These are phyloP conservation scores for Lactarius trivialis DNA, from an alignment of 768 basidiomycete genomes.

Conservation along the genomic window DNA sequence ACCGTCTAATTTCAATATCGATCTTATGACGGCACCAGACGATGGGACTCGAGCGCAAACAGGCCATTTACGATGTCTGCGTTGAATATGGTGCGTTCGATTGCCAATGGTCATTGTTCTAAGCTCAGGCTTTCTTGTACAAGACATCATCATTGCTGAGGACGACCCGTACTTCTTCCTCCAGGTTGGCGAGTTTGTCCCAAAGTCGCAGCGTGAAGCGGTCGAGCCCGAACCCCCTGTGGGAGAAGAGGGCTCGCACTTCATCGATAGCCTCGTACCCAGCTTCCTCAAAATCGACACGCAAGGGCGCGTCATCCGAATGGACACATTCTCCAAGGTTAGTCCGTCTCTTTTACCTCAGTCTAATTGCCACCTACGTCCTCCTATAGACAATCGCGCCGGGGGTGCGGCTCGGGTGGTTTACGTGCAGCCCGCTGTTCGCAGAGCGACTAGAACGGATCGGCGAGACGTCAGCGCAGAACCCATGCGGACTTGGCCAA, in stretches of 20 bases:
- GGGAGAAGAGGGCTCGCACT: constrained; percentile 39
- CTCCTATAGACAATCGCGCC: constrained; percentile 64
- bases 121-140: neutral
- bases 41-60: constrained; percentile 57
- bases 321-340: constrained; percentile 81
- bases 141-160: constrained; percentile 73
- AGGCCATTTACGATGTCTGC: constrained; percentile 75
- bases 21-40: constrained; percentile 36
- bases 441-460: constrained; percentile 68
- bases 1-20: neutral
- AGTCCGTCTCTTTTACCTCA: neutral
- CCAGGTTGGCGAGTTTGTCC: no score
- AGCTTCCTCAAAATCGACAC: no score
- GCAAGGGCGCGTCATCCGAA: no score
- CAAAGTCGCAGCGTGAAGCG: constrained; percentile 28
- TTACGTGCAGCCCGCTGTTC: constrained; percentile 69
- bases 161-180: constrained; percentile 86
- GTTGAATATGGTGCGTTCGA: constrained; percentile 59
- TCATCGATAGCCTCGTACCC: no score
- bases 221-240: constrained; percentile 9
- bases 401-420: constrained; percentile 73
- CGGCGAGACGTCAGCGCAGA: constrained; percentile 61
- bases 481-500: constrained; percentile 68
- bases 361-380: constrained; percentile 5
- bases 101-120: neutral